Conservation (phyloP, 306 rosid genomes). For the Lathyrus oleraceus region DNA sequence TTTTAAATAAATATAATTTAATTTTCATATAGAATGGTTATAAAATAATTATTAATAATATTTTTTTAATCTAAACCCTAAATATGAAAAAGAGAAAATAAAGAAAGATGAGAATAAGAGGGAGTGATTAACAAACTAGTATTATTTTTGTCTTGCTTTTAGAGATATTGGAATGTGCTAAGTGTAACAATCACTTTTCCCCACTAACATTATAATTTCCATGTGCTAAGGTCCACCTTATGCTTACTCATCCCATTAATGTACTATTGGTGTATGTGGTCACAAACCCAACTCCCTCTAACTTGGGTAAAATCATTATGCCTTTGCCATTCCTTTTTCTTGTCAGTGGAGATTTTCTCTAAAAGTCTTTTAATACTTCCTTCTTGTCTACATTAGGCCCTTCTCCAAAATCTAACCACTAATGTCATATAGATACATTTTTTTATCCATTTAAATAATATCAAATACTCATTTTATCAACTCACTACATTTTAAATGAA, state of each 20-base stretch:
- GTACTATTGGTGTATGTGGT: conserved; percentile 62
- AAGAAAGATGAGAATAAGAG: conserved; percentile 36
- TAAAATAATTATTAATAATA: too few relatives aligned
- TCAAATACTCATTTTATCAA: not conserved
- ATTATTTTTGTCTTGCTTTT: conserved; percentile 41
- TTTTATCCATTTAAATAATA: not conserved
- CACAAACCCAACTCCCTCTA: conserved; percentile 55
- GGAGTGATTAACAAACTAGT: conserved; percentile 45
- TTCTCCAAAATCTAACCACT: conserved; percentile 40
- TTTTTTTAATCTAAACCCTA: too few relatives aligned
- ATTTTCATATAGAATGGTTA: too few relatives aligned
- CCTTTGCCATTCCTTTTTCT: conserved; percentile 36
- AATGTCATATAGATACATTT: conserved; percentile 30
- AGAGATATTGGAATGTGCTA: conserved; percentile 46
- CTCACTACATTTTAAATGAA: not conserved
- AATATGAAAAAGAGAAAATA: conserved; percentile 41
- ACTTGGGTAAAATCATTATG: conserved; percentile 52
- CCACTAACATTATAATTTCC: conserved; percentile 57
- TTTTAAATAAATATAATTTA: too few relatives aligned
- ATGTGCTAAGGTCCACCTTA: conserved; percentile 56
- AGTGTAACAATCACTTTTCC: conserved; percentile 63
- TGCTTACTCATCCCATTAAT: conserved; percentile 55
- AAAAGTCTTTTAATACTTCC: conserved; percentile 51
- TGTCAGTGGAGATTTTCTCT: conserved; percentile 51
- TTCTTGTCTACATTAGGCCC: conserved; percentile 55